These are phyloP conservation scores for Corchorus capsularis DNA, from an alignment of 345 rosid species.

Conservation along the genomic window DNA sequence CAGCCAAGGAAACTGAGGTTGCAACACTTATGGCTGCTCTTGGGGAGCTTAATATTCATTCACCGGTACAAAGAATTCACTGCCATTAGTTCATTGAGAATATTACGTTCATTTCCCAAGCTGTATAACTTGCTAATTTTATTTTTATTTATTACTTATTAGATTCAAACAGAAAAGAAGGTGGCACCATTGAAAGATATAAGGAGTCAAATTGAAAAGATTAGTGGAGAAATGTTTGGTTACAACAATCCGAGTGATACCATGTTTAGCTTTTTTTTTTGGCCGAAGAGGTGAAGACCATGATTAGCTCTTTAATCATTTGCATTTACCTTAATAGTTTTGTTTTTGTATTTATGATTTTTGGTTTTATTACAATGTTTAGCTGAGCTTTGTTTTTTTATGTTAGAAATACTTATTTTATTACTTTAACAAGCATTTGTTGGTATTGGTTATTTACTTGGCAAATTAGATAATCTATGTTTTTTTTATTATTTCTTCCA, in stretches of 20 bases:
- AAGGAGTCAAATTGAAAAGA: constrained; percentile 77
- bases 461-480: too few relatives aligned
- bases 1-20: constrained; percentile 90
- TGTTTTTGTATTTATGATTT: too few relatives aligned
- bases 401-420: too few relatives aligned
- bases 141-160: constrained; percentile 29
- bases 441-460: too few relatives aligned
- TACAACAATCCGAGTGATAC: constrained; percentile 45
- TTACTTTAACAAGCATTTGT: too few relatives aligned
- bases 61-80: constrained; percentile 47
- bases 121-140: neutral
- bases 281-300: too few relatives aligned
- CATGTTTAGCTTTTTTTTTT: constrained; percentile 40
- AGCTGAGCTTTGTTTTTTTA: too few relatives aligned
- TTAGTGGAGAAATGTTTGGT: constrained; percentile 79
- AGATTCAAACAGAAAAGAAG: constrained; percentile 59
- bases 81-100: neutral
- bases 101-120: constrained; percentile 2
- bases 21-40: constrained; percentile 91
- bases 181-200: constrained; percentile 67
- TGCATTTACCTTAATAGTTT: too few relatives aligned
- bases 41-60: constrained; percentile 70
- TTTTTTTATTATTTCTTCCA: too few relatives aligned
- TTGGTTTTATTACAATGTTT: too few relatives aligned
- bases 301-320: too few relatives aligned